These are phyloP conservation scores for Carex kokanica DNA, from an alignment of 176 grass and related monocot genomes.

Conservation along the genomic window DNA sequence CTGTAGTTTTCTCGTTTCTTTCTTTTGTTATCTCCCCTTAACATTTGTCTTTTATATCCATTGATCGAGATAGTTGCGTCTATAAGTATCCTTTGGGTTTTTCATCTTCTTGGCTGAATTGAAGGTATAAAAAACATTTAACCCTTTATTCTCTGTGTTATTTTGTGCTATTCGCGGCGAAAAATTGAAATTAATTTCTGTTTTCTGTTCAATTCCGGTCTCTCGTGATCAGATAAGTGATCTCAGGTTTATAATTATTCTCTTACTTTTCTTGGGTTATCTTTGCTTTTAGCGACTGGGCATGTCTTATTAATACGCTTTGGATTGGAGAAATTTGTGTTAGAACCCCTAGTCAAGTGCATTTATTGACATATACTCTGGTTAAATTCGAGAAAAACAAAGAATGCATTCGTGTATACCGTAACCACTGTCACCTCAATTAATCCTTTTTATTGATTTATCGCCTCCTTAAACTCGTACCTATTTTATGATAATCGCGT, in stretches of 20 bases:
- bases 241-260: slow-evolving; percentile 1
- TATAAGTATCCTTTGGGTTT: neutral
- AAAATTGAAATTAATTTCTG: neutral
- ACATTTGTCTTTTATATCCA: neutral
- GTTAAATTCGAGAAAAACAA: neutral
- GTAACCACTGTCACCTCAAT: neutral
- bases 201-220: neutral
- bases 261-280: neutral
- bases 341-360: neutral
- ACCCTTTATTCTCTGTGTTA: slow-evolving; percentile 6
- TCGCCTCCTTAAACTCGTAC: neutral
- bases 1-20: slow-evolving; percentile 12
- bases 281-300: neutral
- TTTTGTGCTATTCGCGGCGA: neutral
- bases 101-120: neutral
- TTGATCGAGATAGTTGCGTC: slow-evolving; percentile 10
- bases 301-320: neutral
- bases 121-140: slow-evolving; percentile 1
- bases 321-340: neutral
- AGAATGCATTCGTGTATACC: neutral
- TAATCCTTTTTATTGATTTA: neutral
- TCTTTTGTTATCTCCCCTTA: neutral
- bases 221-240: neutral
- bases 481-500: neutral
- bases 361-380: neutral